Base-by-base conservation (phyloP, 352 stramenopile genomes). In the Lagenidium giganteum region DNA sequence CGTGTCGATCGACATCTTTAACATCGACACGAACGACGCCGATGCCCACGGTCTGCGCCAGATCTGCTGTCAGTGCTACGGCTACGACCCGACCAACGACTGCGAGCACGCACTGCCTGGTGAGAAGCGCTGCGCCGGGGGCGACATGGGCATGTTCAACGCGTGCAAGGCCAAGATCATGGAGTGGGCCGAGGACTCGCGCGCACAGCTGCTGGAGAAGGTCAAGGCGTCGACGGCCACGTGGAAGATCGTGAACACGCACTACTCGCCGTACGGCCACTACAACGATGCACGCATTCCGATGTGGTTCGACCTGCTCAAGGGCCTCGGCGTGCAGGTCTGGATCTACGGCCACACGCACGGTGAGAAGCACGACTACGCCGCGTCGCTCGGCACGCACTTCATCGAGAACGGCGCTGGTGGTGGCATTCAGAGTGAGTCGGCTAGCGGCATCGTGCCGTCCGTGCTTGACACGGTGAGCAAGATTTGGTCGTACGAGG, bases 201-300 rank as follows among this genome's bases (percentile, higher is more conserved):
- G 75, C 5, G 44, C 52, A 21, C 61, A 64, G 42, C 59, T 87
- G 3, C 68, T 66, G 12, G 59, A 72, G 22, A 71, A 76, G 38
- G 73, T 79, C 1, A 65, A 57, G 33, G 66, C 66, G 3, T 87
- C 75, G 1, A 91, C 68, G 29, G 79, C 79, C 4, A 87, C 71
- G 16, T 91, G 74, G 72, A 91, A 91, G 53, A 86, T 88, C 21
- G 72, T 91, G 14, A 91, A 91, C 51, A 79, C 76, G n/a, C 79
- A 89, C 54, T 91, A 88, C 54, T 84, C 68, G 2, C 76, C 79
- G 14, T 87, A 91, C 36, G 36, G 36, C 23, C 36, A 42, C 36
- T 42, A 21, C 21, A 24, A 22, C n/a, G 36, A 42, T 21, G 12
- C 36, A 16, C 21, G 18, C 22, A 24, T n/a, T 9, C 9, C 9